Percentiles rank a stretch among this genome's conserved stretches.
Conservation (phyloP, 2,329 filamentous ascomycete species). For the Hirsutella minnesotensis region DNA sequence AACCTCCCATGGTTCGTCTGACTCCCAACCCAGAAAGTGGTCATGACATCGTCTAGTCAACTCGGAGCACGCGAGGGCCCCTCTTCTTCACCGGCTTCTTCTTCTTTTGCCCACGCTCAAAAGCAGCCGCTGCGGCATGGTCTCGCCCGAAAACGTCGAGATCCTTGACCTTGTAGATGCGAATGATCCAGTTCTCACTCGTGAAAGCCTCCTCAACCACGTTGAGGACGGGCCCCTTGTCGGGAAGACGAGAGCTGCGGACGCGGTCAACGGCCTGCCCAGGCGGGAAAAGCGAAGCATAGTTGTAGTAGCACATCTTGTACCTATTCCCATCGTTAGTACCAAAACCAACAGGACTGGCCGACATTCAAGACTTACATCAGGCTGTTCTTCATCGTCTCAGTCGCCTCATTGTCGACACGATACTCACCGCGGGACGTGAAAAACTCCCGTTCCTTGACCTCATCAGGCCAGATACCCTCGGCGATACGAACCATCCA, state of each 20-base stretch:
- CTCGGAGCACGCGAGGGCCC: constrained; percentile 58
- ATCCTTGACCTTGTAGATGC: constrained; percentile 99
- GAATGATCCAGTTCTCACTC: constrained; percentile 99
- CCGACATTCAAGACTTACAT: constrained; percentile 73
- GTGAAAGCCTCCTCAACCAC: constrained; percentile 95
- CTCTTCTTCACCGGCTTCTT: constrained; percentile 64
- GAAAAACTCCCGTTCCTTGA: constrained; percentile 95
- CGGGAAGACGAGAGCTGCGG: constrained; percentile 68
- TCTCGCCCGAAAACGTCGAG: constrained; percentile 92
- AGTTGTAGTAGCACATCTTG: constrained; percentile 99
- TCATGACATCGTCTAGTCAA: constrained; percentile 41
- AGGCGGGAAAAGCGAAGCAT: constrained; percentile 76
- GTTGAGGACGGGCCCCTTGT: constrained; percentile 72
- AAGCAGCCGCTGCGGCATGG: constrained; percentile 56
- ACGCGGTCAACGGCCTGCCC: constrained; percentile 89
- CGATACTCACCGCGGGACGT: constrained; percentile 88
- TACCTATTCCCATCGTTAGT: constrained; percentile 51
- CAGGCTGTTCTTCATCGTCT: constrained; percentile 97
- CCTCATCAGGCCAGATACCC: constrained; percentile 98
- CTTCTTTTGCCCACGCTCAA: constrained; percentile 74
- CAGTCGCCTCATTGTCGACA: constrained; percentile 84
- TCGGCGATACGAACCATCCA: constrained; percentile 99
- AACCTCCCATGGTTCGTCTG: background rate
- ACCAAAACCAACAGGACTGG: too few relatives aligned
- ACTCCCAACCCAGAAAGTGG: background rate